Evolutionary conservation across 2,329 filamentous ascomycete species (phyloP).

Genomic region (Davidsoniella eucalypti): DNA sequence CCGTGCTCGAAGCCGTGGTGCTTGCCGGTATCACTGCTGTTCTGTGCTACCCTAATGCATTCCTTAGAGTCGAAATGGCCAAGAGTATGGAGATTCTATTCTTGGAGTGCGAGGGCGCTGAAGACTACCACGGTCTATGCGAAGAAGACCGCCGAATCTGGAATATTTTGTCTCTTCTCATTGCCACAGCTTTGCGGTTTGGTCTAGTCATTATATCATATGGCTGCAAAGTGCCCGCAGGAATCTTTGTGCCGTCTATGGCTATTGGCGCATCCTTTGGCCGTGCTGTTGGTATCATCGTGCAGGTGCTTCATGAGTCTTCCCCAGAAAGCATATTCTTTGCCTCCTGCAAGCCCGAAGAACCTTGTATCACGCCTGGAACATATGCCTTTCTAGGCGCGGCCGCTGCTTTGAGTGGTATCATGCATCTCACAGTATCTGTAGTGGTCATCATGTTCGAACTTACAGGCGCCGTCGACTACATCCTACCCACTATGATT

Average conservation of each 20-base stretch:
- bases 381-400: constrained; percentile 94
- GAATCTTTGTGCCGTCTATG: constrained; percentile 98
- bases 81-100: constrained; percentile 99
- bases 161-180: constrained; percentile 60
- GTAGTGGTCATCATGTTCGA: constrained; percentile 99
- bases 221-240: constrained; percentile 92
- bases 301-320: constrained; percentile 73
- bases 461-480: constrained; percentile 88
- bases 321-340: constrained; percentile 77
- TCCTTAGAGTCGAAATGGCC: constrained; percentile 93
- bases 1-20: constrained; percentile 71
- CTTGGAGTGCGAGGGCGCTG: constrained; percentile 73
- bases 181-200: constrained; percentile 67
- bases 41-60: constrained; percentile 93
- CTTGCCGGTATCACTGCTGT: constrained; percentile 72
- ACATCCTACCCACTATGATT: constrained; percentile 97
- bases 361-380: constrained; percentile 90
- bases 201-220: constrained; percentile 90
- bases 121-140: constrained; percentile 83
- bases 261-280: constrained; percentile 91
- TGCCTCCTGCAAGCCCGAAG: constrained; percentile 71
- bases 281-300: constrained; percentile 81
- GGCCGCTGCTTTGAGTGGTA: constrained; percentile 77
- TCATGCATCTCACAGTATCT: constrained; percentile 95
- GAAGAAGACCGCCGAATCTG: constrained; percentile 57